Evolutionary conservation across 2,329 filamentous ascomycete genomes (phyloP).

Genomic region (Magnaporthiopsis incrustans): DNA sequence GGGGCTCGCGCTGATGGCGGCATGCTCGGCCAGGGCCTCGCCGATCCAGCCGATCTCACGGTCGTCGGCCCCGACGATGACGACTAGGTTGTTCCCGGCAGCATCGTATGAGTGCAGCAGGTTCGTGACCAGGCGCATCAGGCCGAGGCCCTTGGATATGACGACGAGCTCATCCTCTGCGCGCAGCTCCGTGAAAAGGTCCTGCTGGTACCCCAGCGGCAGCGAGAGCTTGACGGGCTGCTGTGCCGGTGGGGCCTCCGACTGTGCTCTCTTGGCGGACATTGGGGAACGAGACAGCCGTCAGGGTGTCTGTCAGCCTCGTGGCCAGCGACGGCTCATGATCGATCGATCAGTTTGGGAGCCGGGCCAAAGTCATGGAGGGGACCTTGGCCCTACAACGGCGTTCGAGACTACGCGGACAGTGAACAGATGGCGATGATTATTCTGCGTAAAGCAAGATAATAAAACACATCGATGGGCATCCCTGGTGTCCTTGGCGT

Average conservation of each 20-base stretch:
- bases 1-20: slow-evolving; percentile 75
- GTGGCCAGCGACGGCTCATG: no score
- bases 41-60: slow-evolving; percentile 96
- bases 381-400: no score
- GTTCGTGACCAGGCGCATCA: slow-evolving; percentile 90
- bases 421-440: no score
- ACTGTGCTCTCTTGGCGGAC: slow-evolving; percentile 11
- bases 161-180: slow-evolving; percentile 90
- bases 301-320: no score
- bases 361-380: no score
- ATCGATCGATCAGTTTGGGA: no score
- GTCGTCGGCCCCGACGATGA: slow-evolving; percentile 84
- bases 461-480: no score
- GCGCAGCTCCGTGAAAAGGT: slow-evolving; percentile 84
- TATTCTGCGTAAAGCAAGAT: no score
- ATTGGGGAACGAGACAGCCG: slow-evolving; percentile 7
- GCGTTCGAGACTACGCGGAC: no score
- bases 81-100: slow-evolving; percentile 83
- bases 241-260: neutral
- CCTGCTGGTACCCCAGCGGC: slow-evolving; percentile 87
- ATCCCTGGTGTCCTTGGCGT: no score
- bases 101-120: slow-evolving; percentile 95
- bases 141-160: slow-evolving; percentile 82
- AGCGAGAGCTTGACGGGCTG: slow-evolving; percentile 76
- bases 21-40: slow-evolving; percentile 91